These are phyloP conservation scores for Aspergillus panamensis DNA, from an alignment of 495 filamentous ascomycete species.

Conservation along the genomic window DNA sequence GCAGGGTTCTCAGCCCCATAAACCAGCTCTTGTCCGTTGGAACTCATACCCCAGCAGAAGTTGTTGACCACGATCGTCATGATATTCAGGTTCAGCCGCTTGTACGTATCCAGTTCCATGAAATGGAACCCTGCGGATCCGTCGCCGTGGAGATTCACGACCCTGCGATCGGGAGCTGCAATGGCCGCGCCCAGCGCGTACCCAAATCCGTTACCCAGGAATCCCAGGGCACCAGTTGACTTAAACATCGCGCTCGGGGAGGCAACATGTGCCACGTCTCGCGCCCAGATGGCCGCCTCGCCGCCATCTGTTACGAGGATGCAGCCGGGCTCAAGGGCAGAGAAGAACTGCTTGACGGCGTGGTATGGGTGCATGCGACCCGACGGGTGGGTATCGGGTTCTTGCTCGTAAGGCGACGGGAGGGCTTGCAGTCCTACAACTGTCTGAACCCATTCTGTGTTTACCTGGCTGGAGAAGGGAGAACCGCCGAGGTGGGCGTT, in stretches of 20 bases:
- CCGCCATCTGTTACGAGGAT: conserved; percentile 31
- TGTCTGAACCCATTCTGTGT: conserved; percentile 20
- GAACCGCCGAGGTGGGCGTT: conserved; percentile 7
- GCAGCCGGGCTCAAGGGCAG: conserved; percentile 22
- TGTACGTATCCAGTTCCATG: conserved; percentile 32
- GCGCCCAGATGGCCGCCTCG: conserved; percentile 23
- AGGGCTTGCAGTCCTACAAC: conserved; percentile 15
- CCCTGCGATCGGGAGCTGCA: conserved; percentile 22
- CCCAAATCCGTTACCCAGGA: conserved; percentile 29
- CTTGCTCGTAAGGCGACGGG: conserved; percentile 21
- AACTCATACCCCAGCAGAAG: conserved; percentile 30
- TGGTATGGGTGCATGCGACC: conserved; percentile 29
- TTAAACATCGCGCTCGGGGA: conserved; percentile 20
- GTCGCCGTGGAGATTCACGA: conserved; percentile 29
- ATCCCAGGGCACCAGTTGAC: conserved; percentile 26
- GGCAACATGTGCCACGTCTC: conserved; percentile 13
- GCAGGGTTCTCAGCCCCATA: conserved; percentile 19
- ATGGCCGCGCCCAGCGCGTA: conserved; percentile 27
- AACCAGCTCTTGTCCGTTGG: conserved; percentile 28
- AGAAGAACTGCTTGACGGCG: conserved; percentile 23
- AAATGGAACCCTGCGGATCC: conserved; percentile 30
- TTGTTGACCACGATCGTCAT: conserved; percentile 31
- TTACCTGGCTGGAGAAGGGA: background rate
- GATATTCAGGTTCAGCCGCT: conserved; percentile 24
- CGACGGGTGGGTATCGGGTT: conserved; percentile 7